Base-by-base conservation (phyloP, 2,329 filamentous ascomycete species). In the Colletotrichum cuscutae region DNA sequence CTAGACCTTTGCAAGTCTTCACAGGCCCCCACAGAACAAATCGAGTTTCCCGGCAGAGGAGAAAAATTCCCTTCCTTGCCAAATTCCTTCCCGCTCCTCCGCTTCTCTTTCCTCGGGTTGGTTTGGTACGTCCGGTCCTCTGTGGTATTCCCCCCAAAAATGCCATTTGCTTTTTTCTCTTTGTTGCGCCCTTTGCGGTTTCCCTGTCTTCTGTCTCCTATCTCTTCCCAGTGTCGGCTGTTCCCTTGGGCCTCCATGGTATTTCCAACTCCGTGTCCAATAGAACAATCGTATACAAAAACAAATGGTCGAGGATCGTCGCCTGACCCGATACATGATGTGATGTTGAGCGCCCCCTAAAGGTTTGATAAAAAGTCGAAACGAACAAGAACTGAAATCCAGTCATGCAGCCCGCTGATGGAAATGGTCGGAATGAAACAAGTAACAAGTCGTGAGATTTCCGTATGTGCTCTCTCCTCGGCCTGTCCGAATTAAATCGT, bases 371-470 rank as follows among this genome's bases (percentile, higher is more conserved):
- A 32, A 61, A 53, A 73, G 65, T 35, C 52, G 42, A 65, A 35
- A 7, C 12, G 59, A 72, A 61, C 46, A 66, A 70, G 26, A 46
- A 67, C 58, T 57, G 46, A 65, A 56, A 64, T 70, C 28, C 70
- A 60, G 24, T 49, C 60, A 72, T 72, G 70, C 70, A 64, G 65
- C 70, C 70, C 65, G 60, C 70, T 72, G 54, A 72, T 60, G 65
- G 60, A 63, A 49, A 73, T 66, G 30, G 30, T 60, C 37, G 35
- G 61, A 68, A 66, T 58, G 67, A 69, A 74, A 71, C 66, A 73
- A 67, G 63, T 61, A 58, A 60, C 71, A 67, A 64, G 72, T 67
- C 74, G 69, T 72, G 69, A 68, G 65, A 64, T 60, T 56, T 60
- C 46, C 59, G 46, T 53, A 37, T 54, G 22, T 64, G 26, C 54